These are phyloP conservation scores for Wallacemonas collosoma DNA, from an alignment of 208 protist species.

Conservation along the genomic window DNA sequence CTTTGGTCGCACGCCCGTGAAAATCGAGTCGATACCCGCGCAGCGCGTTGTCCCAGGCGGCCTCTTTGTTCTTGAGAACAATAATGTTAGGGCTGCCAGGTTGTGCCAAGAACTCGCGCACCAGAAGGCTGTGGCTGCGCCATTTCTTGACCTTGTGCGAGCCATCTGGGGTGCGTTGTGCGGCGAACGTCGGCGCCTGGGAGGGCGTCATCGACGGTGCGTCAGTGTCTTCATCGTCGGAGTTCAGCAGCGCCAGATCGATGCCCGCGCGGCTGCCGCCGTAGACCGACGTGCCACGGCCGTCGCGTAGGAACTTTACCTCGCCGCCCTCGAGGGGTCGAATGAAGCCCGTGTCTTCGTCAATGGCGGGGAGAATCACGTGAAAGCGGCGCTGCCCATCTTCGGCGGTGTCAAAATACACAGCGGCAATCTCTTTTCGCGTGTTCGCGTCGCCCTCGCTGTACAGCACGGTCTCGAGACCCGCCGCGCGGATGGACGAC, in stretches of 20 bases:
- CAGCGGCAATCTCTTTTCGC: slow-evolving; percentile 40
- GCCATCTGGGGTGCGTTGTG: not conserved
- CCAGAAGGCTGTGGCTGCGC: slow-evolving; percentile 26
- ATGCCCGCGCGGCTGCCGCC: slow-evolving; percentile 35
- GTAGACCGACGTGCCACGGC: slow-evolving; percentile 28
- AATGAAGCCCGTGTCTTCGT: slow-evolving; percentile 41
- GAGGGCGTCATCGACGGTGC: slow-evolving; percentile 15
- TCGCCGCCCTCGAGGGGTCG: slow-evolving; percentile 41
- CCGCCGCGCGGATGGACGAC: slow-evolving; percentile 25
- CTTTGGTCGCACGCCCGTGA: slow-evolving; percentile 38
- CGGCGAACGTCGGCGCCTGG: slow-evolving; percentile 19
- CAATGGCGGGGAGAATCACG: slow-evolving; percentile 50
- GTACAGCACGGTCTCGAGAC: slow-evolving; percentile 44
- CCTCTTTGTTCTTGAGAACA: slow-evolving; percentile 38
- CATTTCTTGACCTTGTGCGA: slow-evolving; percentile 21
- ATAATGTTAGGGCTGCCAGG: slow-evolving; percentile 34
- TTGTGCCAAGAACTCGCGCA: slow-evolving; percentile 26
- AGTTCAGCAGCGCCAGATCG: slow-evolving; percentile 27
- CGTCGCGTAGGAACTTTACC: slow-evolving; percentile 42
- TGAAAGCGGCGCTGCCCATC: slow-evolving; percentile 36
- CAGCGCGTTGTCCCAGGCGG: slow-evolving; percentile 42
- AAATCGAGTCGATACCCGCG: slow-evolving; percentile 49
- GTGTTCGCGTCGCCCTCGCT: slow-evolving; percentile 40
- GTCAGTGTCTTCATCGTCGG: slow-evolving; percentile 28
- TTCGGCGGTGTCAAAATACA: slow-evolving; percentile 28